These are phyloP conservation scores for Wickerhamiella brachini DNA, from an alignment of 805 yeast species.

Conservation along the genomic window DNA sequence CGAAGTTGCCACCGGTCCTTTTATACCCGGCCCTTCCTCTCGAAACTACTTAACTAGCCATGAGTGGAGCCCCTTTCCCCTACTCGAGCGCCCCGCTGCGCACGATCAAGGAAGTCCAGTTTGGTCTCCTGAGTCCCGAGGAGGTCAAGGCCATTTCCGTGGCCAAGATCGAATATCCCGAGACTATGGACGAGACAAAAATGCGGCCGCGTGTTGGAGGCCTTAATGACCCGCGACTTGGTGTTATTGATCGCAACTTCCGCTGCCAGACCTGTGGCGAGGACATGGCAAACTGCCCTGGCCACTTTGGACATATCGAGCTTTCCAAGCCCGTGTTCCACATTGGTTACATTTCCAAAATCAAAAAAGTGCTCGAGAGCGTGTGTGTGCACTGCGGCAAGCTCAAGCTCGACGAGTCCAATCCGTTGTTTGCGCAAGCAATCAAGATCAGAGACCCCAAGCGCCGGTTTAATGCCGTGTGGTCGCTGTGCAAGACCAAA, in stretches of 20 bases:
- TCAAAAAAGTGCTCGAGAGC: slow-evolving; percentile 89
- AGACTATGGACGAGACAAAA: slow-evolving; percentile 97
- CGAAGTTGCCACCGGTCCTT: neutral
- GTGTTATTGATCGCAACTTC: slow-evolving; percentile 92
- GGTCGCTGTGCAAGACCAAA: slow-evolving; percentile 84
- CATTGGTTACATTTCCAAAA: slow-evolving; percentile 80
- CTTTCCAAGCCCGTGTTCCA: slow-evolving; percentile 97
- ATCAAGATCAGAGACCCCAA: slow-evolving; percentile 83
- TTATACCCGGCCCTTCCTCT: neutral
- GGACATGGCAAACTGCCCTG: slow-evolving; percentile 98
- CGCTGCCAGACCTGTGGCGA: slow-evolving; percentile 99
- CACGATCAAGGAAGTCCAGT: slow-evolving; percentile 94
- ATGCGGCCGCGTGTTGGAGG: slow-evolving; percentile 95
- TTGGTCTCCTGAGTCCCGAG: slow-evolving; percentile 95
- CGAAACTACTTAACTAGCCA: slow-evolving; percentile 5
- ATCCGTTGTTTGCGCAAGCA: slow-evolving; percentile 74
- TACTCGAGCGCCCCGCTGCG: slow-evolving; percentile 98
- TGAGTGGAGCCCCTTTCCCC: slow-evolving; percentile 47
- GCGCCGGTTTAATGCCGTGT: slow-evolving; percentile 90
- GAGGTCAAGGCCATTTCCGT: slow-evolving; percentile 95
- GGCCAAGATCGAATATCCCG: slow-evolving; percentile 95
- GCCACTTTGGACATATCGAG: slow-evolving; percentile 98
- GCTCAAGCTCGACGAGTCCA: slow-evolving; percentile 69
- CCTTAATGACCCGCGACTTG: slow-evolving; percentile 89
- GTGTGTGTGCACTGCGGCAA: slow-evolving; percentile 99